phyloP scores from a whole-genome alignment of 2,329 filamentous ascomycete species.

The Colletotrichum spinosum region DNA sequence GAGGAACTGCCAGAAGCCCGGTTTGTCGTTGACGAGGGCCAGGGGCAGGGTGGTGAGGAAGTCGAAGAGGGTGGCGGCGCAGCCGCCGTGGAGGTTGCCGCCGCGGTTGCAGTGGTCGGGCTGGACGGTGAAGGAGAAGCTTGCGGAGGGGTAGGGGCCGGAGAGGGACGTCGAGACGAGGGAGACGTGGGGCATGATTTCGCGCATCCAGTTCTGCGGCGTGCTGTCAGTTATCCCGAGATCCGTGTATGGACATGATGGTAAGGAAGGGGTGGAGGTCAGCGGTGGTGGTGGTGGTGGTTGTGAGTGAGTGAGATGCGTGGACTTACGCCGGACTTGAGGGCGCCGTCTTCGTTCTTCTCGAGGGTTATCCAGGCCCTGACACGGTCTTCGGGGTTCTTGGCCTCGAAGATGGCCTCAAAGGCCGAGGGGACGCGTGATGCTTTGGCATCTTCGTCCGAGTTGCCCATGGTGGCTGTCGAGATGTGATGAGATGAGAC shows the following conservation, averaged over 20 bases:
- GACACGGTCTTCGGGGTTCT: conserved; percentile 43
- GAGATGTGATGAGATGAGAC: not conserved
- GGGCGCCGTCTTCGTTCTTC: conserved; percentile 43
- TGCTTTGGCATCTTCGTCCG: conserved; percentile 79
- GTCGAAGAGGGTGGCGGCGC: conserved; percentile 76
- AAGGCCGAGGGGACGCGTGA: conserved; percentile 81
- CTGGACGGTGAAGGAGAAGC: conserved; percentile 62
- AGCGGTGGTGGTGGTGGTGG: not conserved
- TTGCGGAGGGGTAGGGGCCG: conserved; percentile 52
- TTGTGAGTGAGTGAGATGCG: not conserved
- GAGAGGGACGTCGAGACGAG: conserved; percentile 51
- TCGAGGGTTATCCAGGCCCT: conserved; percentile 46
- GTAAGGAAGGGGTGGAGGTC: no score
- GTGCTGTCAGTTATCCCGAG: not conserved
- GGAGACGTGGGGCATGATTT: conserved; percentile 54
- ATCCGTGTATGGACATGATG: no score
- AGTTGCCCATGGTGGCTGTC: conserved; percentile 79
- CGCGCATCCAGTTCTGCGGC: conserved; percentile 57
- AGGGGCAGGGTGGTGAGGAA: conserved; percentile 71
- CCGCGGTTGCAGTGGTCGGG: conserved; percentile 64
- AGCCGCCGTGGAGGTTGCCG: conserved; percentile 71
- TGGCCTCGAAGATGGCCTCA: conserved; percentile 28
- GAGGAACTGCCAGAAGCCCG: conserved; percentile 70
- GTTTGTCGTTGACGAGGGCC: conserved; percentile 61
- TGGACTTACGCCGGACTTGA: conserved; percentile 46